A percentile compares a stretch with the other conserved stretches of the same genome.
Conservation (phyloP, 805 yeast genomes). For the Candida xyloterini region DNA sequence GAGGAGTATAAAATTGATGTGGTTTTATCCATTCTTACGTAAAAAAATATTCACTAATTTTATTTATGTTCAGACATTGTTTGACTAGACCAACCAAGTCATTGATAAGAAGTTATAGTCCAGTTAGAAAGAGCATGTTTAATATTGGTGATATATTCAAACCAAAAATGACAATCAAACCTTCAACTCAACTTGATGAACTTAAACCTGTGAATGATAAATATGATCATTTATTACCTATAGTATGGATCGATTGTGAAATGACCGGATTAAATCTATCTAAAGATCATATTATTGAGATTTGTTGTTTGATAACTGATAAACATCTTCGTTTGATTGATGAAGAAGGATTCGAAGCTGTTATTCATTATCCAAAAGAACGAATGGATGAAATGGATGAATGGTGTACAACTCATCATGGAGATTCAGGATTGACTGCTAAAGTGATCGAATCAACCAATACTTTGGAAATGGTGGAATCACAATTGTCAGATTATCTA, state of each 20-base stretch:
- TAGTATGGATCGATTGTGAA: slow-evolving; percentile 97
- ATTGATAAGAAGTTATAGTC: not conserved
- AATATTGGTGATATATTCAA: slow-evolving; percentile 1
- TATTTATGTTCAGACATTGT: slow-evolving; percentile 3
- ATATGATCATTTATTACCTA: slow-evolving; percentile 29
- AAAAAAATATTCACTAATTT: not conserved
- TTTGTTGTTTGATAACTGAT: slow-evolving; percentile 88
- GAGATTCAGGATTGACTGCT: slow-evolving; percentile 70
- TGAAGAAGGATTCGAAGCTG: slow-evolving; percentile 72
- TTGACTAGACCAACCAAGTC: not conserved
- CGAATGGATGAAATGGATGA: slow-evolving; percentile 72
- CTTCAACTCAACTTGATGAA: not conserved
- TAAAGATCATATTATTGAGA: slow-evolving; percentile 84
- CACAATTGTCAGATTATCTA: slow-evolving; percentile 62
- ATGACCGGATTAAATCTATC: slow-evolving; percentile 92
- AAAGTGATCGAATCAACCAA: slow-evolving; percentile 57
- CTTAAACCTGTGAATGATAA: slow-evolving; percentile 5
- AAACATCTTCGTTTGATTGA: slow-evolving; percentile 71
- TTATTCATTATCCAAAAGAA: slow-evolving; percentile 63
- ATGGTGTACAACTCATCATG: slow-evolving; percentile 88
- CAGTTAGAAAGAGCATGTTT: slow-evolving; percentile 5
- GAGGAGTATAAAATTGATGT: too few relatives aligned
- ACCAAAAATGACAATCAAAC: not conserved
- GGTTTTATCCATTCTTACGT: too few relatives aligned
- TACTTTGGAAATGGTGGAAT: slow-evolving; percentile 59